phyloP scores from a whole-genome alignment of 129 eudicot genomes.

The Flaveria linearis region DNA sequence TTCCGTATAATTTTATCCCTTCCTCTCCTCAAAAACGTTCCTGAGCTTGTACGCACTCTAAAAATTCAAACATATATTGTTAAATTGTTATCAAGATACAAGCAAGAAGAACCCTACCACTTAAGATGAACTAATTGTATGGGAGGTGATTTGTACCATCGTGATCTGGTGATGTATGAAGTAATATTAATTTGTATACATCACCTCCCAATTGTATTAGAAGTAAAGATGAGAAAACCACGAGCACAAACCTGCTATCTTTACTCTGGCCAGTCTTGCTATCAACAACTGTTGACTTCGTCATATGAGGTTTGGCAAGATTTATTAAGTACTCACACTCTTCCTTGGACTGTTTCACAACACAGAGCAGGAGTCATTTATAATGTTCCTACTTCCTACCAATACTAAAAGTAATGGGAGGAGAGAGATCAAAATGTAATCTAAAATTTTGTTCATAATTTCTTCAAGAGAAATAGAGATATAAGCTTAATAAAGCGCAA shows the following conservation, averaged over 20 bases:
- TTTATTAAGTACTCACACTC: constrained; percentile 88
- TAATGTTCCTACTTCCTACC: background rate
- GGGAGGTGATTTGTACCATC: background rate
- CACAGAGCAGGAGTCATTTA: constrained; percentile 6
- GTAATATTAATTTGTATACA: background rate
- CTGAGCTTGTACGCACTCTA: constrained; percentile 98
- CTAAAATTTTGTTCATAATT: background rate
- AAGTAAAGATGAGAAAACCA: constrained; percentile 17
- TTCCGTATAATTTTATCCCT: constrained; percentile 66
- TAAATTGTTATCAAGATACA: constrained; percentile 18
- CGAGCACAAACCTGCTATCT: constrained; percentile 81
- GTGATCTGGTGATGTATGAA: background rate
- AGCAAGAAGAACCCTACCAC: background rate
- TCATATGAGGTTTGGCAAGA: constrained; percentile 91
- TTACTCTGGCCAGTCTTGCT: constrained; percentile 92
- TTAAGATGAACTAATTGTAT: constrained; percentile 1
- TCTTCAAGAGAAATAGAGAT: background rate
- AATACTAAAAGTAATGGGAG: background rate
- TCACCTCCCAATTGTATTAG: background rate
- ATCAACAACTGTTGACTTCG: constrained; percentile 92
- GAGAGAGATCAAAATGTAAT: background rate
- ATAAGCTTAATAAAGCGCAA: background rate
- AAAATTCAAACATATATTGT: constrained; percentile 21
- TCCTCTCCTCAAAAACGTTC: constrained; percentile 83
- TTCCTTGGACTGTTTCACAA: constrained; percentile 75